phyloP scores from a whole-genome alignment of 768 basidiomycete species.

The Boletus rufocinnamomeus region DNA sequence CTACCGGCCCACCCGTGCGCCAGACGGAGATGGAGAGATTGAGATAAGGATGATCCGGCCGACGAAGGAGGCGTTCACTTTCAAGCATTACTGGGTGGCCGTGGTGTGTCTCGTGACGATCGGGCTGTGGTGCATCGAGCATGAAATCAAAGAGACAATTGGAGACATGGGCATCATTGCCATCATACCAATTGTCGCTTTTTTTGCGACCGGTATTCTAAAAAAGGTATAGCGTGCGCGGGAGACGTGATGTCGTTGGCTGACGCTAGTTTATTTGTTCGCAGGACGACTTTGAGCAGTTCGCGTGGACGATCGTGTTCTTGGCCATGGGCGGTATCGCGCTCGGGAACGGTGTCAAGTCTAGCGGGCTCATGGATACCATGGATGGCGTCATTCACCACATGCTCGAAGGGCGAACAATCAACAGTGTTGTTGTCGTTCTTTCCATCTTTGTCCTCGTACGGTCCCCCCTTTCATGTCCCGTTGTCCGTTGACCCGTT shows the following conservation, averaged over 20 bases:
- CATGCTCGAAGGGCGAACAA: constrained; percentile 58
- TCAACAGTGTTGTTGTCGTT: constrained; percentile 72
- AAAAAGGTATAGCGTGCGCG: constrained; percentile 68
- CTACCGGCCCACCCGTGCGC: constrained; percentile 73
- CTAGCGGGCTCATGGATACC: constrained; percentile 83
- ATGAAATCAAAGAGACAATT: constrained; percentile 68
- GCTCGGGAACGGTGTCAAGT: constrained; percentile 88
- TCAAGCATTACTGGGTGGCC: constrained; percentile 88
- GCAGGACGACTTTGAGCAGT: constrained; percentile 94
- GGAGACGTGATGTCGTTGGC: neutral
- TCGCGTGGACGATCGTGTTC: constrained; percentile 93
- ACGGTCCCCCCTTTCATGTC: constrained; percentile 32
- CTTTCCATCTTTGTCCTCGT: constrained; percentile 73
- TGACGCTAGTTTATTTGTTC: constrained; percentile 1
- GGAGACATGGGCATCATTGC: constrained; percentile 99
- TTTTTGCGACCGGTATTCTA: constrained; percentile 91
- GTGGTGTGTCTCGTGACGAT: constrained; percentile 86
- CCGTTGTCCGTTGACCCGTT: neutral
- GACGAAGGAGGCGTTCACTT: constrained; percentile 76
- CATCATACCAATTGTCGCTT: constrained; percentile 87
- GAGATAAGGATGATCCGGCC: constrained; percentile 85
- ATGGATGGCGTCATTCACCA: constrained; percentile 65
- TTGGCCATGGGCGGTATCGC: constrained; percentile 98
- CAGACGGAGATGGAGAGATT: constrained; percentile 74
- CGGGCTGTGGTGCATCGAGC: constrained; percentile 85